A percentile compares a stretch with the other conserved stretches of the same genome.
Evolutionary conservation across 768 basidiomycete genomes (phyloP).

Genomic region (Xerocomus spinulosus): DNA sequence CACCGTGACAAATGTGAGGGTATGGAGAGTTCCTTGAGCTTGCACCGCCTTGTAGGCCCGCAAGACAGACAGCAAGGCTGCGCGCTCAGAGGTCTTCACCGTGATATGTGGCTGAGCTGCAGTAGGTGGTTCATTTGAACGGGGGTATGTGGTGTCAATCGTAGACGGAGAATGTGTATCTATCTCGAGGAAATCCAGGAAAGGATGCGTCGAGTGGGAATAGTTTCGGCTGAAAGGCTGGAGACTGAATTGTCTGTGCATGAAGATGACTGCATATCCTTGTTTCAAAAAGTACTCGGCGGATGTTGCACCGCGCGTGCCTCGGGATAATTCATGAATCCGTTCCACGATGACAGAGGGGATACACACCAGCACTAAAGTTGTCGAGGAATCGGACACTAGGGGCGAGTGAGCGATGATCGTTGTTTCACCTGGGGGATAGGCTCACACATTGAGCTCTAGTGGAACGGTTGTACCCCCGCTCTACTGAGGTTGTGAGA

Average conservation of each 20-base stretch:
- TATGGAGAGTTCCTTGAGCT: conserved; percentile 66
- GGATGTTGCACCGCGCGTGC: conserved; percentile 94
- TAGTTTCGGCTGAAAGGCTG: conserved; percentile 98
- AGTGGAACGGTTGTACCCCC: conserved; percentile 97
- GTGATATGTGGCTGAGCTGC: conserved; percentile 46
- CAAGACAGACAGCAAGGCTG: conserved; percentile 67
- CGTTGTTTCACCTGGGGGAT: conserved; percentile 3
- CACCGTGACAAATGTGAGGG: conserved; percentile 87
- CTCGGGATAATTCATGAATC: conserved; percentile 35
- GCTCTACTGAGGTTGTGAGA: conserved; percentile 52
- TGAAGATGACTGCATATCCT: conserved; percentile 96
- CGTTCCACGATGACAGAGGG: background rate
- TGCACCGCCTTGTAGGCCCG: conserved; percentile 79
- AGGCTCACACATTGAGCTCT: conserved; percentile 95
- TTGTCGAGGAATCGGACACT: conserved; percentile 99
- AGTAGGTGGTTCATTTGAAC: conserved; percentile 29
- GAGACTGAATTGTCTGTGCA: conserved; percentile 96
- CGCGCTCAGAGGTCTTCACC: conserved; percentile 62
- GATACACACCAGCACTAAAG: conserved; percentile 83
- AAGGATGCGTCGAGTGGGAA: conserved; percentile 96
- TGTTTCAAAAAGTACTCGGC: conserved; percentile 96
- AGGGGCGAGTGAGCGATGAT: conserved; percentile 18
- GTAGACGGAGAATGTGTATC: conserved; percentile 29
- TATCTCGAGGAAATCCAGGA: conserved; percentile 90
- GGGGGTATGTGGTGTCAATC: conserved; percentile 19